Percentiles rank a stretch among this genome's conserved stretches.
Evolutionary conservation across 2,329 filamentous ascomycete genomes (phyloP).

Genomic region (Epichloe festucae): DNA sequence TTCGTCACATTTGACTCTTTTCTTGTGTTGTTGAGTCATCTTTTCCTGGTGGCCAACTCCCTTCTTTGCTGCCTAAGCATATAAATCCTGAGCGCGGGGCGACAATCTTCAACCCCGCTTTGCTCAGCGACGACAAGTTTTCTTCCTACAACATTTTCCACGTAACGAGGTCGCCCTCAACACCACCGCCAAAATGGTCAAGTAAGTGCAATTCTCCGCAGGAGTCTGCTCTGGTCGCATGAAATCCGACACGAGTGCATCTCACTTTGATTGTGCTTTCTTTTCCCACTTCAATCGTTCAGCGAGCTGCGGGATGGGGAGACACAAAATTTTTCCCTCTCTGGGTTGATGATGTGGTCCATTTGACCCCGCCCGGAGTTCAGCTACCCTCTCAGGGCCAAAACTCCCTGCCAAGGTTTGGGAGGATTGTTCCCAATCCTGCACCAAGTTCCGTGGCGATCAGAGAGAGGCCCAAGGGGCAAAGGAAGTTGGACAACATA

Average conservation of each 20-base stretch:
- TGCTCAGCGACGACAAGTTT: slow-evolving; percentile 15
- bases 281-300: background rate
- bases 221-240: slow-evolving; percentile 1
- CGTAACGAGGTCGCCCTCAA: slow-evolving; percentile 28
- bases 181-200: slow-evolving; percentile 97
- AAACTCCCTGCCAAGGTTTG: background rate
- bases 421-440: too few species aligned
- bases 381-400: slow-evolving; percentile 1
- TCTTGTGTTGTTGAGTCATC: slow-evolving; percentile 6
- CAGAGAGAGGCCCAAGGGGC: too few species aligned
- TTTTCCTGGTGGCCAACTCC: slow-evolving; percentile 4
- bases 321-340: slow-evolving; percentile 2
- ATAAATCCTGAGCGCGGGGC: slow-evolving; percentile 22
- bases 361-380: slow-evolving; percentile 5
- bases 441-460: too few species aligned
- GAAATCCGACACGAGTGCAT: background rate
- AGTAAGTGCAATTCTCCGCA: slow-evolving; percentile 54
- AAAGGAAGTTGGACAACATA: background rate
- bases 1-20: slow-evolving; percentile 18
- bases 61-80: slow-evolving; percentile 5
- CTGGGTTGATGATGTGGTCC: background rate
- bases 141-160: slow-evolving; percentile 18
- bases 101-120: slow-evolving; percentile 34
- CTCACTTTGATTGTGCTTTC: slow-evolving; percentile 1
- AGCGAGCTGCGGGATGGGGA: background rate